Conservation (phyloP, 805 yeast species). For the Saccharomycopsis fibuligera region DNA sequence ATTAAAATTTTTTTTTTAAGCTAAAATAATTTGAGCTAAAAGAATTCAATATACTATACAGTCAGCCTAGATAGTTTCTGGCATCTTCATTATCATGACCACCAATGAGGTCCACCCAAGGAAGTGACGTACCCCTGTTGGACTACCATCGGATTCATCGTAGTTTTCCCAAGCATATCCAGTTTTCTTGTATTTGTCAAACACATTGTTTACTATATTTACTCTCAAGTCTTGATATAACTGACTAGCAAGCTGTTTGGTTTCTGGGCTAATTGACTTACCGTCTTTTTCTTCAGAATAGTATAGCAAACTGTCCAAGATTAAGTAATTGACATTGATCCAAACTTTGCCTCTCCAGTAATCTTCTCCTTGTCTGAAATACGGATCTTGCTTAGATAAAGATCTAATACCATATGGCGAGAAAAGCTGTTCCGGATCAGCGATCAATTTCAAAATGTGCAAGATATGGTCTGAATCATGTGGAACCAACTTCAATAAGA, state of each 20-base stretch:
- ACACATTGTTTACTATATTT: conserved; percentile 65
- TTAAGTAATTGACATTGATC: conserved; percentile 84
- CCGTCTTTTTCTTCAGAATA: conserved; percentile 36
- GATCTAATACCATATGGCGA: conserved; percentile 75
- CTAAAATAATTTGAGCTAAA: no score
- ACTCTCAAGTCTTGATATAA: conserved; percentile 55
- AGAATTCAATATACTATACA: background rate
- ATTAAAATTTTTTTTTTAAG: no score
- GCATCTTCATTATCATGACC: conserved; percentile 78
- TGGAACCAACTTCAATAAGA: conserved; percentile 61
- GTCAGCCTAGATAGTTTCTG: conserved; percentile 33
- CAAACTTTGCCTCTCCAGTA: conserved; percentile 96
- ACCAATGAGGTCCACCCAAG: conserved; percentile 91
- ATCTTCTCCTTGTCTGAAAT: conserved; percentile 67
- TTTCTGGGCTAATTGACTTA: conserved; percentile 26
- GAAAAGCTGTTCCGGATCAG: conserved; percentile 73
- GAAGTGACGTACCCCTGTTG: conserved; percentile 81
- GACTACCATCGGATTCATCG: conserved; percentile 65
- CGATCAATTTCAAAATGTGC: conserved; percentile 48
- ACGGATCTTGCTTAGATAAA: conserved; percentile 57
- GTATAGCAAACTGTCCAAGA: conserved; percentile 59
- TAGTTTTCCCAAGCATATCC: conserved; percentile 93
- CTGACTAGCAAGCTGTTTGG: conserved; percentile 32
- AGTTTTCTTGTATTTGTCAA: conserved; percentile 60
- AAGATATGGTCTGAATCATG: conserved; percentile 32